Base-by-base conservation (phyloP, 2,329 filamentous ascomycete species). In the Xylariaceae sp. region DNA sequence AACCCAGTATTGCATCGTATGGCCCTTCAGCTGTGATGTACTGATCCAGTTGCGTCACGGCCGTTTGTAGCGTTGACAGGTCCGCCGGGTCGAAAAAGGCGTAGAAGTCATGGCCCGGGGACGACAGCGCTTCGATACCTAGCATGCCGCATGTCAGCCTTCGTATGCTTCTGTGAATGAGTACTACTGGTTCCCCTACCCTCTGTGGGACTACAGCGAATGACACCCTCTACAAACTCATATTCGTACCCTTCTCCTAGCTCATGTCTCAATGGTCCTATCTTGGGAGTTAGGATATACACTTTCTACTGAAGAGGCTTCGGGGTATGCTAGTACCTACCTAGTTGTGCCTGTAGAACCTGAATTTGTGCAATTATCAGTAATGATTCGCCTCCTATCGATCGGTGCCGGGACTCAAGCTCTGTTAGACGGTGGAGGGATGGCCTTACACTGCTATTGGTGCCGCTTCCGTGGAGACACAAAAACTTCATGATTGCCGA, bases 141-240 rank as follows among this genome's bases (percentile, higher is more conserved):
- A 35, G 32, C 32, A 35, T 35, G 10, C 32, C 14, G 10, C 14
- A 14, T 35, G 14, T 19, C 39, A 40, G 10, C 14, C 15, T n/a
- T 40, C 9, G 39, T 19, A 19, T 40, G 39, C 11, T n/a, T 39
- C n/a, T 19, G 19, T 9, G 27, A 12, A 19, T 35, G 18, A n/a
- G n/a, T n/a, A n/a, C n/a, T n/a, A n/a, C n/a, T n/a, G n/a, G n/a
- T n/a, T n/a, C n/a, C 32, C 14, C 38, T 22, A 11, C 17, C 27
- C 14, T 30, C 14, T 19, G 18, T 14, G 31, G n/a, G 33, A 19
- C 10, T 15, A 19, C 39, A 40, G 39, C 10, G 39, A 40, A 40
- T 40, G 32, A 40, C 33, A 5, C 14, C 44, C 32, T 46, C 44
- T 14, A 46, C 33, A 18, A 39, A 46, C 17, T 46, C 44, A 15